These are phyloP conservation scores for Nitzschia sp. DNA, from an alignment of 108 stramenopile species.

Conservation along the genomic window DNA sequence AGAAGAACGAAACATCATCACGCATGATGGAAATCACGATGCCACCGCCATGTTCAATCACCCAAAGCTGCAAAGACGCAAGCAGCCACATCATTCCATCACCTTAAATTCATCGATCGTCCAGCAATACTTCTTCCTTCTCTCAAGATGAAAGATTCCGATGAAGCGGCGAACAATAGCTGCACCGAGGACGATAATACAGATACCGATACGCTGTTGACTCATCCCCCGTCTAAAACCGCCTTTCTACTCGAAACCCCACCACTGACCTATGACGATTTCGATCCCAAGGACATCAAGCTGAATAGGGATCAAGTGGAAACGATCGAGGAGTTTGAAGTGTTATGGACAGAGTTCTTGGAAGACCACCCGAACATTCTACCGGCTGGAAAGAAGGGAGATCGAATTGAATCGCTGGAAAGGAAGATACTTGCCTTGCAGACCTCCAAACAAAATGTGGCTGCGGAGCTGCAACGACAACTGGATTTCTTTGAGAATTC, in stretches of 20 bases:
- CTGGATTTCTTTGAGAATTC: conserved; percentile 38
- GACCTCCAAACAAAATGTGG: conserved; percentile 23
- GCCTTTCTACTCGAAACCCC: background rate
- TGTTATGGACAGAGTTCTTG: conserved; percentile 26
- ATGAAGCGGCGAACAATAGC: too few relatives aligned
- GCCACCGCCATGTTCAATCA: too few relatives aligned
- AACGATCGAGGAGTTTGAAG: conserved; percentile 34
- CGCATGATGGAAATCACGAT: too few relatives aligned
- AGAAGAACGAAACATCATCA: too few relatives aligned
- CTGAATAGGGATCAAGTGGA: conserved; percentile 7
- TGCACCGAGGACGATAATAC: too few relatives aligned
- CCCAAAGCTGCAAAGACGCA: too few relatives aligned
- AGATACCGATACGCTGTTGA: background rate
- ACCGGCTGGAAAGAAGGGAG: conserved; percentile 27
- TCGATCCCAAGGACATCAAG: conserved; percentile 5
- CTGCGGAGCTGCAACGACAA: conserved; percentile 40
- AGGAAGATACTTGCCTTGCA: conserved; percentile 14
- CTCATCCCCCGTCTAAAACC: background rate
- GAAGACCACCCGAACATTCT: conserved; percentile 11
- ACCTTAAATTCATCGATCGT: too few relatives aligned
- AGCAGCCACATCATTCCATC: too few relatives aligned
- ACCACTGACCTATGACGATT: background rate
- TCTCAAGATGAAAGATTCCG: too few relatives aligned
- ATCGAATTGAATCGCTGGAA: conserved; percentile 23
- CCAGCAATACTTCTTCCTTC: too few relatives aligned